These are phyloP conservation scores for Viola odorata DNA, from an alignment of 345 rosid species.

Conservation along the genomic window DNA sequence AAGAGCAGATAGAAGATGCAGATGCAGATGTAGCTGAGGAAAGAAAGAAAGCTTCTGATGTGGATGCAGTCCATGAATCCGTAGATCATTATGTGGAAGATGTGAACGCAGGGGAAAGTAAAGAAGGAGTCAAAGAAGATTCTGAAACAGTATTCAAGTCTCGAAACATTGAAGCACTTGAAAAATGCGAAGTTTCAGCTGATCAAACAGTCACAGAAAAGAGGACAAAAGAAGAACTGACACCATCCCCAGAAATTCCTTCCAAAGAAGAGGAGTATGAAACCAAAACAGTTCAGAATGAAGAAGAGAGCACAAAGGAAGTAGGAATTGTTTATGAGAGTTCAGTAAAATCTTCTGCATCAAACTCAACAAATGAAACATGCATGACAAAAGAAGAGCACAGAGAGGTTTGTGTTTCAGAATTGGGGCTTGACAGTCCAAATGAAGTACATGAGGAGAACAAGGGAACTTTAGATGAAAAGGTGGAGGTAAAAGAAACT, in stretches of 20 bases:
- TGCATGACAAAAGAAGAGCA: constrained; percentile 1
- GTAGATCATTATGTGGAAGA: constrained; percentile 3
- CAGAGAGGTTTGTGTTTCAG: not conserved
- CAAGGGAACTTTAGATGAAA: not conserved
- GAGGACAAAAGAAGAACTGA: constrained; percentile 6
- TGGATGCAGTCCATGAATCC: constrained; percentile 1
- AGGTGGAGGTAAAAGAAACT: not conserved
- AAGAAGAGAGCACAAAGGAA: constrained; percentile 1
- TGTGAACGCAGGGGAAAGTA: constrained; percentile 2
- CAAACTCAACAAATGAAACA: constrained; percentile 14
- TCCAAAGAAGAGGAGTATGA: not conserved
- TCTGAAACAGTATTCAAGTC: constrained; percentile 10
- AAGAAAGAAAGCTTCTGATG: constrained; percentile 8
- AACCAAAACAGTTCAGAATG: constrained; percentile 2
- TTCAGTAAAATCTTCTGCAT: not conserved
- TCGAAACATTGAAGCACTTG: constrained; percentile 15
- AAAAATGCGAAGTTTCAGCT: constrained; percentile 9
- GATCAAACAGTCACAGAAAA: constrained; percentile 1
- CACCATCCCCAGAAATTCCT: no score
- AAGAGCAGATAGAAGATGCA: not conserved
- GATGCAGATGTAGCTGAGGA: constrained; percentile 5
- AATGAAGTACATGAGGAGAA: constrained; percentile 4
- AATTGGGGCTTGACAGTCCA: not conserved
- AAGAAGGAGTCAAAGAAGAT: constrained; percentile 19
- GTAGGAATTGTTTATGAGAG: not conserved